These are phyloP conservation scores for Aspergillus texensis DNA, from an alignment of 2,329 filamentous ascomycete genomes.

Conservation along the genomic window DNA sequence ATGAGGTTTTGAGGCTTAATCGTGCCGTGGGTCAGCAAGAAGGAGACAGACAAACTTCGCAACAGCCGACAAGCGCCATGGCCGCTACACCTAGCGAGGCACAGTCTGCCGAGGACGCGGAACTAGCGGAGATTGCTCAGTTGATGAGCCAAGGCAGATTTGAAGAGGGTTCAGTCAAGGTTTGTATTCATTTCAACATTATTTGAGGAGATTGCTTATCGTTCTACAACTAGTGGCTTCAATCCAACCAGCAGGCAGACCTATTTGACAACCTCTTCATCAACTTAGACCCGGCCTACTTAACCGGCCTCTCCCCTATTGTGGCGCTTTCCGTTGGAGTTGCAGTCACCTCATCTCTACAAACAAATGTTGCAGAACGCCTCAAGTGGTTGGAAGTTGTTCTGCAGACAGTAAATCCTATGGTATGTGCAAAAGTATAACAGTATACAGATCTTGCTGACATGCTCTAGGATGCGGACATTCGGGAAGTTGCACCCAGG, in stretches of 20 bases:
- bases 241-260: constrained; percentile 60
- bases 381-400: constrained; percentile 62
- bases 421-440: constrained; percentile 43
- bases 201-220: background rate
- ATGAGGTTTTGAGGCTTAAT: constrained; percentile 42
- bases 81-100: constrained; percentile 17
- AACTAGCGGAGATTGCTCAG: constrained; percentile 45
- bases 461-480: constrained; percentile 52
- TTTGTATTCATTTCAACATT: constrained; percentile 25
- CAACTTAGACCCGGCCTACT: constrained; percentile 58
- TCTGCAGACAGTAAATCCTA: constrained; percentile 56
- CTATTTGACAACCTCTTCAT: constrained; percentile 67
- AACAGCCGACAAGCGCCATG: constrained; percentile 22
- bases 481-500: constrained; percentile 58
- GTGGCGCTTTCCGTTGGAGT: constrained; percentile 64
- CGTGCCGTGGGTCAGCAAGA: constrained; percentile 32
- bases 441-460: constrained; percentile 8
- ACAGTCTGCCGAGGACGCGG: constrained; percentile 40
- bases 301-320: constrained; percentile 58
- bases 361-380: constrained; percentile 56
- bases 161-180: constrained; percentile 51
- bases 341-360: constrained; percentile 61
- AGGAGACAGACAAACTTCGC: constrained; percentile 20
- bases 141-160: constrained; percentile 44
- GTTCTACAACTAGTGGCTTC: constrained; percentile 54